Base-by-base conservation (phyloP, 1,284 basidiomycete species). In the Heliocybe sulcata region DNA sequence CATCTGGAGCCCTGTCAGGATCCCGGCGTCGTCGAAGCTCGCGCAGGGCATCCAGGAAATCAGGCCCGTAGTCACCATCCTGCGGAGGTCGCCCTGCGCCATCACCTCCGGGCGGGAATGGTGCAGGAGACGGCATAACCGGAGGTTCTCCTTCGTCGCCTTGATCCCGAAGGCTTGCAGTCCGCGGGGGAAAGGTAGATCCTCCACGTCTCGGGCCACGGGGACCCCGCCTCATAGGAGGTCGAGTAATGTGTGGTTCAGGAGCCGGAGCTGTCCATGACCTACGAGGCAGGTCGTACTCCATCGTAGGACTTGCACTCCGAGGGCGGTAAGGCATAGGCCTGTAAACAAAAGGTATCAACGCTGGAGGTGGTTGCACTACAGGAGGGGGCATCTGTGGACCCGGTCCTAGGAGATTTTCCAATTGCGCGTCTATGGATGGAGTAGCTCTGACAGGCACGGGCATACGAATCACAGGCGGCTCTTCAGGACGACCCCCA, bases 361-460 rank as follows among this genome's bases (percentile, higher is more conserved):
- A 63, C 1, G 72, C 67, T 0, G 84, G 85, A 10, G 83, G 81
- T 0, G 68, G 69, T 54, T 80, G 76, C 11, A 79, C 71, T 6
- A 69, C 69, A 19, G 69, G 66, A 14, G 71, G 69, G 12, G 73
- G 67, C 0, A 73, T 62, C 27, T 69, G 67, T 11, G 72, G 67
- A 10, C 71, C 71, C 14, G 79, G 66, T 27, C 75, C 72, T 33
- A 86, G 60, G 19, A 87, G 73, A n/a, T 83, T 80, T 53, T 82
- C 77, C 8, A 88, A 64, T 55, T 81, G 76, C 54, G 84, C 77
- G 11, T 79, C 77, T 35, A 86, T 70, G 0, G 82, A 77, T 2
- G 72, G 76, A 10, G 76, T 79, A 12, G 74, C 56, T 19, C 67
- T 72, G 14, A 66, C 61, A 2, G 77, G 73, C 1, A 68, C 64